Evolutionary conservation across 2,329 filamentous ascomycete species (phyloP).

Genomic region (Fusarium bactridioides): DNA sequence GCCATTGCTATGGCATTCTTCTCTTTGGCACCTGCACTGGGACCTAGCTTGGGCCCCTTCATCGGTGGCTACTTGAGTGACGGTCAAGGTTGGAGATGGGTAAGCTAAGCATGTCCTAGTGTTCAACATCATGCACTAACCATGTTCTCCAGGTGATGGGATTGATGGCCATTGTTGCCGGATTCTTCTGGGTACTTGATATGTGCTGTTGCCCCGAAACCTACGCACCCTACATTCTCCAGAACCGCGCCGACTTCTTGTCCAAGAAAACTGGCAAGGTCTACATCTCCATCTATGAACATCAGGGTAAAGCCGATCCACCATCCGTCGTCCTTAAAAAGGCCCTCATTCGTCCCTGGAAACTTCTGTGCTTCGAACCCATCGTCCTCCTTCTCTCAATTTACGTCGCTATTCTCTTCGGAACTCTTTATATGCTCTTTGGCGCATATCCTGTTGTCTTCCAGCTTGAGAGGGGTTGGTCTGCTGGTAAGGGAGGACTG

Average conservation of each 20-base stretch:
- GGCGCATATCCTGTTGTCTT: slow-evolving; percentile 68
- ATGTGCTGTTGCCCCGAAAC: slow-evolving; percentile 63
- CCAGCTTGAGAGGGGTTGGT: slow-evolving; percentile 64
- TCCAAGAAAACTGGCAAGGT: slow-evolving; percentile 61
- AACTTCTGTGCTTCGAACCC: slow-evolving; percentile 70
- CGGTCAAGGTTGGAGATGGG: slow-evolving; percentile 67
- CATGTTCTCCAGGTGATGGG: slow-evolving; percentile 59
- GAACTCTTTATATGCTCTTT: slow-evolving; percentile 63
- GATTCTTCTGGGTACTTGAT: slow-evolving; percentile 64
- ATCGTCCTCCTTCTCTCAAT: slow-evolving; percentile 70
- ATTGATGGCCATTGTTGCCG: slow-evolving; percentile 67
- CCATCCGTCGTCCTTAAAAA: slow-evolving; percentile 59
- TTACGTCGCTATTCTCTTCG: slow-evolving; percentile 68
- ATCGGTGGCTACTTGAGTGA: slow-evolving; percentile 69
- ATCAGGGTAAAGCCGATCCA: slow-evolving; percentile 52
- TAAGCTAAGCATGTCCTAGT: background rate
- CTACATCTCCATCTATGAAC: slow-evolving; percentile 60
- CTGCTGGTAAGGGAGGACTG: slow-evolving; percentile 63
- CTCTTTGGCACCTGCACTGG: slow-evolving; percentile 69
- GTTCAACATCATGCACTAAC: no score
- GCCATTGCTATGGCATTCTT: slow-evolving; percentile 68
- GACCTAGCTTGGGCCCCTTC: slow-evolving; percentile 67
- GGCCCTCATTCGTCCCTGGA: slow-evolving; percentile 67
- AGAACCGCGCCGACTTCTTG: slow-evolving; percentile 59
- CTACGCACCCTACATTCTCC: slow-evolving; percentile 64